Evolutionary conservation across 164 flowering plant species (phyloP), one percentile per base, ranked within the genome.

Genomic region (Stephania yunnanensis): DNA sequence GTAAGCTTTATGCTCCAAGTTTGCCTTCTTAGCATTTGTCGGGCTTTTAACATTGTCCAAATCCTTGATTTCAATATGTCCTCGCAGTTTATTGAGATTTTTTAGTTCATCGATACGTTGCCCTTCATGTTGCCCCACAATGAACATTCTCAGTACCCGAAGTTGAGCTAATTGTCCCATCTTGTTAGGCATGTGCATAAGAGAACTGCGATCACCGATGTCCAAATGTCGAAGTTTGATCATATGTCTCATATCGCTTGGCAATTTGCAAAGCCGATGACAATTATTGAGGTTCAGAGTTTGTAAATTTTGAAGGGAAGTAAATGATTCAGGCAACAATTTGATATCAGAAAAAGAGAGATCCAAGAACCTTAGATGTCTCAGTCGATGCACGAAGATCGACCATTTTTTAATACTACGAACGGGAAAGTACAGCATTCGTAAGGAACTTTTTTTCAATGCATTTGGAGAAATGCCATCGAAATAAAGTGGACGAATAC

Each of bases 241-340:
- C 74, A 72, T 55, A 7, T 20, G n/a, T 3, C 8, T 6, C 42
- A 72, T 36, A 42, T 31, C 44, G 17, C 9, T 45, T 4, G 74
- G 74, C 19, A 72, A 36, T 8, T 72, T 11, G 1, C 48, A 1
- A 61, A 72, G 74, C 10, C 1, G 5, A 0, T 0, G 0, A 58
- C 74, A 72, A 2, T 48, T 29, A 10, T 36, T 36, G 4, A 72
- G 68, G 13, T 58, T 72, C 68, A 72, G 31, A 36, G 74, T 72
- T 12, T 72, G 74, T 9, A 72, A 25, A 31, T 72, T 72, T 8
- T 15, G 15, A 10, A 72, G 46, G 15, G 44, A 11, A 30, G 3
- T 4, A 36, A 36, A 36, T 36, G 42, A 36, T 15, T 48, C 10
- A 48, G 13, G 53, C 53, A 48, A 7, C 13, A 48, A 12, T 48